A percentile compares a stretch with the other conserved stretches of the same genome.
phyloP scores from a whole-genome alignment of 1,284 basidiomycete genomes.

The Ganoderma leucocontextum region DNA sequence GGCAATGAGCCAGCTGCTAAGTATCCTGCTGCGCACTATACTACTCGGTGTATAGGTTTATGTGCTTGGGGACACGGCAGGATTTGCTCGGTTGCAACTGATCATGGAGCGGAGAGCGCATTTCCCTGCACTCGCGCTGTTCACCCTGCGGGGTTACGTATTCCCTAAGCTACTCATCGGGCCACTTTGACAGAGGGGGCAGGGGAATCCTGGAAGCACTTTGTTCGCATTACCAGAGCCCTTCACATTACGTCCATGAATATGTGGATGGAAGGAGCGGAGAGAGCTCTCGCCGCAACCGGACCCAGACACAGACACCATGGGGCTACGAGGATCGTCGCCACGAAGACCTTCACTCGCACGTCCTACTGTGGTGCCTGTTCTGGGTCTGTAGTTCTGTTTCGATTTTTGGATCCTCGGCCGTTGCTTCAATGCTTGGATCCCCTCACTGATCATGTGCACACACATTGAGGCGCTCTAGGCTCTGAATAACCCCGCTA shows the following conservation, averaged over 20 bases:
- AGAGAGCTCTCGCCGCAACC: not conserved
- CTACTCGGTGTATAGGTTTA: no score
- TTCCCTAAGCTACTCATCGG: not conserved
- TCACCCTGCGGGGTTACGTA: not conserved
- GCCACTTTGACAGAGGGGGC: not conserved
- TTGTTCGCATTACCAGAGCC: not conserved
- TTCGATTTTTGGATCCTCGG: not conserved
- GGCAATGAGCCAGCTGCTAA: no score
- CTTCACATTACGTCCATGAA: not conserved
- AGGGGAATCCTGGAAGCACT: not conserved
- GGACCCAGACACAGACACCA: not conserved
- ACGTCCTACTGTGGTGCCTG: not conserved
- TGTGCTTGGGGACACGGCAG: no score
- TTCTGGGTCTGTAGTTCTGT: not conserved
- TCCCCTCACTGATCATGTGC: not conserved
- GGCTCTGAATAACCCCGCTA: not conserved
- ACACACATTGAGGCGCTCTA: not conserved
- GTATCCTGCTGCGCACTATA: no score
- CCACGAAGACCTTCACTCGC: not conserved
- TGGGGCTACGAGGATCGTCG: not conserved
- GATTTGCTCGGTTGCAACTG: no score
- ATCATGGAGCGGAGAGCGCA: not conserved
- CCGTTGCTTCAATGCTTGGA: not conserved
- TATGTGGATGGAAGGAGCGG: not conserved
- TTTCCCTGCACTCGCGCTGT: not conserved